phyloP scores from a whole-genome alignment of 768 basidiomycete species.

The Rhizopogon vinicolor region DNA sequence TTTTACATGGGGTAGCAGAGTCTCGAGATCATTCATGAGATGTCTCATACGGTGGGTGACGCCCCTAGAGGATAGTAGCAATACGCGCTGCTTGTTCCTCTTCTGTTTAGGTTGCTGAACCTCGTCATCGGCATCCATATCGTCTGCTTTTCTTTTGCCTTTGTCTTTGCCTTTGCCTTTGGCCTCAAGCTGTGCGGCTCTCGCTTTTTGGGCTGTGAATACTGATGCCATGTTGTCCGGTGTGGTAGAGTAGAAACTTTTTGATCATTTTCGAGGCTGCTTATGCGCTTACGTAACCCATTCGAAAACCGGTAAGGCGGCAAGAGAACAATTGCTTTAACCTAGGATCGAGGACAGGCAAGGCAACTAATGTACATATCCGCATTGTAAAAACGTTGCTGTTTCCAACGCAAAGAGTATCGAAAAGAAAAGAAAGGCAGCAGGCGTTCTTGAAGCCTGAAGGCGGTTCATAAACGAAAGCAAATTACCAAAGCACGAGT shows the following conservation, averaged over 20 bases:
- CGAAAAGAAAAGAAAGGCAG: not conserved
- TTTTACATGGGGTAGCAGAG: constrained; percentile 89
- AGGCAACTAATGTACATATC: not conserved
- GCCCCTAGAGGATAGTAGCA: constrained; percentile 89
- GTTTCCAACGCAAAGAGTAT: not conserved
- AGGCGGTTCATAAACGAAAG: not conserved
- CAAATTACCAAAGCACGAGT: not conserved
- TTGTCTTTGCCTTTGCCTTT: constrained; percentile 43
- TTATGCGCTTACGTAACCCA: constrained; percentile 19
- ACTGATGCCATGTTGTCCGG: constrained; percentile 54
- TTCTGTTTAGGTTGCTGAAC: constrained; percentile 42
- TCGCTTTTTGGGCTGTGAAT: constrained; percentile 56
- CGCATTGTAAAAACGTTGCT: not conserved
- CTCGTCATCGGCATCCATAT: constrained; percentile 50
- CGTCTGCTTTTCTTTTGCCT: constrained; percentile 62
- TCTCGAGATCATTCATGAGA: constrained; percentile 91
- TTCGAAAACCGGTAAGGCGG: not conserved
- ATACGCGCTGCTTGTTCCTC: constrained; percentile 93
- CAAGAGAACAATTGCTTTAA: not conserved
- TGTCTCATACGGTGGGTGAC: constrained; percentile 96
- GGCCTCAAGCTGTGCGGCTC: constrained; percentile 43
- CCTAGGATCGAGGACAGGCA: not conserved
- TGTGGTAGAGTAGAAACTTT: not conserved
- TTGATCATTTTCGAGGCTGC: not conserved
- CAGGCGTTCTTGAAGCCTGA: not conserved